Percentiles rank a stretch among this genome's conserved stretches.
Conservation (phyloP, 306 rosid genomes). For the Crotalaria pallida region DNA sequence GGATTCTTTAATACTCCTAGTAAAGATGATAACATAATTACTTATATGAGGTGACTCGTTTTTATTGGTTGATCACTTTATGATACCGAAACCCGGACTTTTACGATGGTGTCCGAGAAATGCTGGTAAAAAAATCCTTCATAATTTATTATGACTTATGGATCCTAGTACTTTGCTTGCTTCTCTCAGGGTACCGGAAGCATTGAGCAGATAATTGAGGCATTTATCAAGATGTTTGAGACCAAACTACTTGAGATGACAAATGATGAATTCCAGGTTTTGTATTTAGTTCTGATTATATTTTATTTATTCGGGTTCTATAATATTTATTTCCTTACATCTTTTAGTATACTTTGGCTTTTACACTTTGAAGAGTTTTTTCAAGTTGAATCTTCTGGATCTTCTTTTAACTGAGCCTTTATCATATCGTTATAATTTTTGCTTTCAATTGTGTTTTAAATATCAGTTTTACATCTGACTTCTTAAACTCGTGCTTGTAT, state of each 20-base stretch:
- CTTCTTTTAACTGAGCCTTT: neutral
- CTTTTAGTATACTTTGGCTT: neutral
- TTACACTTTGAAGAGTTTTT: neutral
- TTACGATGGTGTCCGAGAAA: too few species aligned
- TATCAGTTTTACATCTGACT: slow-evolving; percentile 13
- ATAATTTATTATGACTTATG: neutral
- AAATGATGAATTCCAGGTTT: slow-evolving; percentile 80
- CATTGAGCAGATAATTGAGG: slow-evolving; percentile 74
- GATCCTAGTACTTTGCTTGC: slow-evolving; percentile 17
- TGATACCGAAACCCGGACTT: too few species aligned
- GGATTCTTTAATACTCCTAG: too few species aligned
- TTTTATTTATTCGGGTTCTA: slow-evolving; percentile 3
- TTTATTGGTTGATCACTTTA: too few species aligned
- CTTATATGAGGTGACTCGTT: too few species aligned
- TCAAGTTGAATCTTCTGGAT: neutral
- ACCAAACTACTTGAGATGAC: slow-evolving; percentile 68
- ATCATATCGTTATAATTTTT: neutral
- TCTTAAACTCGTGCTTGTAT: slow-evolving; percentile 32
- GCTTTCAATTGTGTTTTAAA: neutral
- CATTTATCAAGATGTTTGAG: slow-evolving; percentile 78
- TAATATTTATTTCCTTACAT: neutral
- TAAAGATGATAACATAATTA: too few species aligned
- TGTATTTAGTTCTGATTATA: slow-evolving; percentile 9
- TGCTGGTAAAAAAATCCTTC: too few species aligned
- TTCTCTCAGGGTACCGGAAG: slow-evolving; percentile 66